A percentile compares a stretch with the other conserved stretches of the same genome.
Conservation (phyloP, 78 protist species). For the Dictyostelium firmibasis region DNA sequence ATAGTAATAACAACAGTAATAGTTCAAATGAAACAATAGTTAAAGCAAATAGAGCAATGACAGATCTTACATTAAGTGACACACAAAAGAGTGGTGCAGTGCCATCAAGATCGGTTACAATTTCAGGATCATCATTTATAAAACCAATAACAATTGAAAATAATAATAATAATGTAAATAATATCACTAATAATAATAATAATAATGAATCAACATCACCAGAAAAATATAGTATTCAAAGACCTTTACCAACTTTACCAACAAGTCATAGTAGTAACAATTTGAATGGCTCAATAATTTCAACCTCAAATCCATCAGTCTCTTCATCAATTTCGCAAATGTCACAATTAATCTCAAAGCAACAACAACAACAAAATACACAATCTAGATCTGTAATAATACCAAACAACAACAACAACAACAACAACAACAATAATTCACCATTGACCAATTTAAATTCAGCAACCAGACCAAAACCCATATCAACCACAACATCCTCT, state of each 20-base stretch:
- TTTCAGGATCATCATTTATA: conserved; percentile 25
- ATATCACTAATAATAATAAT: background rate
- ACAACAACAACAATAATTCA: background rate
- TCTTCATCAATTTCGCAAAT: background rate
- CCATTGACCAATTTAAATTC: background rate
- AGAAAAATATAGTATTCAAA: background rate
- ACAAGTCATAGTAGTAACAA: background rate
- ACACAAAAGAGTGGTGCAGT: conserved; percentile 15
- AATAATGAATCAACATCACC: background rate
- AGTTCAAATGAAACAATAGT: background rate
- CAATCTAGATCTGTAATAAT: background rate
- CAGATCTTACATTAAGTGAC: conserved; percentile 22
- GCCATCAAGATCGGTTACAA: conserved; percentile 38
- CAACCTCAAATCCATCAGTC: background rate
- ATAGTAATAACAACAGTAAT: background rate
- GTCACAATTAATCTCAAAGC: background rate
- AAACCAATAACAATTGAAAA: background rate
- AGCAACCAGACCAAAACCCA: background rate
- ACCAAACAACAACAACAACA: background rate
- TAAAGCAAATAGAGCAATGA: conserved; percentile 44
- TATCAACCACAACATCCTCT: conserved; percentile 5
- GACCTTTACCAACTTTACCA: conserved; percentile 35
- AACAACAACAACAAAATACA: background rate
- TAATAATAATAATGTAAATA: background rate
- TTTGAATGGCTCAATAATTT: background rate